These are phyloP conservation scores for Boletus austroedulis DNA, from an alignment of 1,284 basidiomycete genomes.

Conservation along the genomic window DNA sequence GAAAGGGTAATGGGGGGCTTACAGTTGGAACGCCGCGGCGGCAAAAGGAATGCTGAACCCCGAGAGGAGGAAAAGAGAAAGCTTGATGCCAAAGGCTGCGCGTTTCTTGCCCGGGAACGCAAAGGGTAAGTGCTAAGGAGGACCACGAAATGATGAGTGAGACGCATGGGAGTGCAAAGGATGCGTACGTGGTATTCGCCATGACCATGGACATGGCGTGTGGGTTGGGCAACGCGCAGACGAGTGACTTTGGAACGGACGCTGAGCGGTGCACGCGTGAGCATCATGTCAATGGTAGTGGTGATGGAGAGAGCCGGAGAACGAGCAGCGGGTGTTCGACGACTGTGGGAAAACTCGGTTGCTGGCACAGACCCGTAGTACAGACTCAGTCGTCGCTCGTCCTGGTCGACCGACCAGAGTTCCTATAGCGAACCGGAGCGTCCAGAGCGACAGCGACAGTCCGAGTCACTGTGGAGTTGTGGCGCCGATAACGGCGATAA, in stretches of 20 bases:
- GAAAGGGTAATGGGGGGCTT: constrained; percentile 32
- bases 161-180: neutral
- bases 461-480: constrained; percentile 8
- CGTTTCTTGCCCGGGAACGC: constrained; percentile 54
- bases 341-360: constrained; percentile 23
- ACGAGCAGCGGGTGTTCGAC: neutral
- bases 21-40: constrained; percentile 66
- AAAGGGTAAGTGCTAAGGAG: constrained; percentile 67
- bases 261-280: constrained; percentile 42
- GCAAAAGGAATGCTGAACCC: constrained; percentile 70
- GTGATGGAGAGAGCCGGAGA: constrained; percentile 19
- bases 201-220: constrained; percentile 43
- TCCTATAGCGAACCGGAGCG: neutral
- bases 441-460: neutral
- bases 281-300: constrained; percentile 21
- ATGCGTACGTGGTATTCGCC: constrained; percentile 61
- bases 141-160: constrained; percentile 2
- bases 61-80: constrained; percentile 48
- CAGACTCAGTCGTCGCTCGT: neutral
- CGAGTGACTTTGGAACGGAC: constrained; percentile 41
- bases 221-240: constrained; percentile 32
- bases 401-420: constrained; percentile 1
- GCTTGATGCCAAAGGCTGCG: constrained; percentile 54
- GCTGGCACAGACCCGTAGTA: neutral
- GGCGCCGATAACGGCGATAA: constrained; percentile 23